Evolutionary conservation across 2,329 filamentous ascomycete genomes (phyloP), one percentile per base, ranked within the genome.

Genomic region (Alternaria panax): DNA sequence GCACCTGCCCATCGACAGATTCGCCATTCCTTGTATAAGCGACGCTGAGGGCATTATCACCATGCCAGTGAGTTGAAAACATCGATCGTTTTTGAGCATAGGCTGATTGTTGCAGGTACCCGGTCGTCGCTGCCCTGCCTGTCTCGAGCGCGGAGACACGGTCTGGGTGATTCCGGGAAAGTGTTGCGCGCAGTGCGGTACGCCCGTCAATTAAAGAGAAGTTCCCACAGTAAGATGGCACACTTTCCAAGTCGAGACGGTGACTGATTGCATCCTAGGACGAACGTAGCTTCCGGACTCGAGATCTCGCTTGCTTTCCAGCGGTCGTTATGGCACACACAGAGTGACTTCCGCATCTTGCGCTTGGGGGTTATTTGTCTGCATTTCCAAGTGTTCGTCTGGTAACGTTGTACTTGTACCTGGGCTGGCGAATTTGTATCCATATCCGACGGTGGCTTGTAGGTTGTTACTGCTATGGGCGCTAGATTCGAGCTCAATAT

Each of bases 161-260:
- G 75, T 79, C 3, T 79, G 77, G 77, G 77, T 79, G 20, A 75
- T 79, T 51, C 76, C 75, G 5, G 77, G 77, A 25, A 79, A 79
- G 57, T 75, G 73, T 63, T 79, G 77, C 60, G 74, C 75, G 7
- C 66, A 74, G 43, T 79, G 77, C 51, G 77, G 77, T 43, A 78
- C 76, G 51, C 74, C 75, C n/a, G 77, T 79, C 32, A 78, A 78
- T 57, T 79, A 67, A 54, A 22, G 8, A 14, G 45, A 18, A 16
- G 16, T 40, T 57, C 22, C 61, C 64, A 59, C 47, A 60, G 47
- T 53, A 32, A 27, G 11, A 7, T 20, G 5, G 8, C 6, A 20
- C 24, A 6, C 22, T 11, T n/a, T 5, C 14, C 34, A 12, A 16
- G 12, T 18, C 7, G 9, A n/a, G 7, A 22, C 11, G 22, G 2